phyloP scores from a whole-genome alignment of 2,329 filamentous ascomycete genomes.

The Amesomyces nigricolor region DNA sequence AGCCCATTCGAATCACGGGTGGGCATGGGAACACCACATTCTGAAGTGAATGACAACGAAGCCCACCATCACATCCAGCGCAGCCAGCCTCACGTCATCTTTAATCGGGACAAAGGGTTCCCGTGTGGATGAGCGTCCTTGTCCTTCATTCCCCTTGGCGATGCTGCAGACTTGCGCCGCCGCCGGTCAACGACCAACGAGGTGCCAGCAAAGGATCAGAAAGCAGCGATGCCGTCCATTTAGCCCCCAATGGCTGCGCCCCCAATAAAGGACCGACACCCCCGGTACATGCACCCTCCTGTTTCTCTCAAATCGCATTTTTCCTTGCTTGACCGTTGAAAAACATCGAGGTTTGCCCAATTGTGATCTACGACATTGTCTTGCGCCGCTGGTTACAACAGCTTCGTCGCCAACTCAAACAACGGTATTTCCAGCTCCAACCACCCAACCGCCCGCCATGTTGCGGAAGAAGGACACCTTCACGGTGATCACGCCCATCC shows the following conservation, averaged over 20 bases:
- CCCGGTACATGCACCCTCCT: not conserved
- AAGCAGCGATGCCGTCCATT: conserved; percentile 1
- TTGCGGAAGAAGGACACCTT: conserved; percentile 59
- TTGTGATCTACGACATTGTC: no score
- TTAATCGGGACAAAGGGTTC: conserved; percentile 8
- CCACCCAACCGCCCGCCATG: conserved; percentile 32
- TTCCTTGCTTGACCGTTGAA: not conserved
- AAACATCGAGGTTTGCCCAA: not conserved
- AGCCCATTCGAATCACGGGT: no score
- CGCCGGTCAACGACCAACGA: conserved; percentile 9
- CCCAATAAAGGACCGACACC: conserved; percentile 5
- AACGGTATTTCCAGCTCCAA: not conserved
- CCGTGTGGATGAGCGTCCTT: not conserved
- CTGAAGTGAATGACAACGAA: no score
- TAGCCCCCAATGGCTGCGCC: not conserved
- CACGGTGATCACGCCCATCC: conserved; percentile 65
- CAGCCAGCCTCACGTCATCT: conserved; percentile 22
- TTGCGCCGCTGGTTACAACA: not conserved
- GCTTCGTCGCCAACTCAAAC: not conserved
- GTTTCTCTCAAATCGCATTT: conserved; percentile 5
- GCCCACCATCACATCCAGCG: not conserved
- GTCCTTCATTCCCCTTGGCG: conserved; percentile 10
- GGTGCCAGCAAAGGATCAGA: not conserved
- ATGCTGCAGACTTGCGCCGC: conserved; percentile 1
- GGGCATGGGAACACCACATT: no score